Percentiles rank a stretch among this genome's conserved stretches.
phyloP scores from a whole-genome alignment of 116 monocot genomes.

The Posidonia oceanica region DNA sequence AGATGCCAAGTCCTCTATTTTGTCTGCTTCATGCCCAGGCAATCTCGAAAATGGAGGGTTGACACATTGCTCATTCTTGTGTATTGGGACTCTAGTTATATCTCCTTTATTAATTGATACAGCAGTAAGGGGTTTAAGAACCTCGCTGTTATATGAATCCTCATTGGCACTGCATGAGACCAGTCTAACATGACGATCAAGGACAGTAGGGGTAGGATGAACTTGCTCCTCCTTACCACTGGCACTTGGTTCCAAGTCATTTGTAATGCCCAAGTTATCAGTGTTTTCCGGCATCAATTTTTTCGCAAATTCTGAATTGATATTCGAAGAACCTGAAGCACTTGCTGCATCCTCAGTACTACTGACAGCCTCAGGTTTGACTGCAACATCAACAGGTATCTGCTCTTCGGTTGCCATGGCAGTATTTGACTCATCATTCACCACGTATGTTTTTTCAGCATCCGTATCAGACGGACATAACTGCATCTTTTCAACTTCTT shows the following conservation, averaged over 20 bases:
- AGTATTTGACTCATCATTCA: slow-evolving; percentile 6
- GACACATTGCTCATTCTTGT: slow-evolving; percentile 15
- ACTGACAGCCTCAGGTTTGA: not conserved
- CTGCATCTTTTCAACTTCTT: slow-evolving; percentile 9
- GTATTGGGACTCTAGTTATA: not conserved
- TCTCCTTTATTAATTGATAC: slow-evolving; percentile 13
- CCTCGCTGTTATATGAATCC: slow-evolving; percentile 10
- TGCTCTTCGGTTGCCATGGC: not conserved
- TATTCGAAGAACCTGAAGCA: not conserved
- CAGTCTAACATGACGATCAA: slow-evolving; percentile 6
- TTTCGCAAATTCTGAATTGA: not conserved
- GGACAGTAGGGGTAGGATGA: not conserved
- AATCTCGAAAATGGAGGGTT: not conserved
- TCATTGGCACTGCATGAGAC: slow-evolving; percentile 6
- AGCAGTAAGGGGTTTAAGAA: slow-evolving; percentile 7
- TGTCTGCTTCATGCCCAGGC: slow-evolving; percentile 14
- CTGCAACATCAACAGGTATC: not conserved
- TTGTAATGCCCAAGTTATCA: not conserved
- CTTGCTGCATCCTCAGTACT: not conserved
- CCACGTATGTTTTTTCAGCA: not conserved
- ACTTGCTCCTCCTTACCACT: slow-evolving; percentile 16
- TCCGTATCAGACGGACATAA: slow-evolving; percentile 2
- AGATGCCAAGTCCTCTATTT: slow-evolving; percentile 25
- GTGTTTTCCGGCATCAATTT: slow-evolving; percentile 2
- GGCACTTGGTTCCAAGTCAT: slow-evolving; percentile 8